A percentile compares a stretch with the other conserved stretches of the same genome.
phyloP scores from a whole-genome alignment of 2,329 filamentous ascomycete genomes.

The Penicillium capsulatum region DNA sequence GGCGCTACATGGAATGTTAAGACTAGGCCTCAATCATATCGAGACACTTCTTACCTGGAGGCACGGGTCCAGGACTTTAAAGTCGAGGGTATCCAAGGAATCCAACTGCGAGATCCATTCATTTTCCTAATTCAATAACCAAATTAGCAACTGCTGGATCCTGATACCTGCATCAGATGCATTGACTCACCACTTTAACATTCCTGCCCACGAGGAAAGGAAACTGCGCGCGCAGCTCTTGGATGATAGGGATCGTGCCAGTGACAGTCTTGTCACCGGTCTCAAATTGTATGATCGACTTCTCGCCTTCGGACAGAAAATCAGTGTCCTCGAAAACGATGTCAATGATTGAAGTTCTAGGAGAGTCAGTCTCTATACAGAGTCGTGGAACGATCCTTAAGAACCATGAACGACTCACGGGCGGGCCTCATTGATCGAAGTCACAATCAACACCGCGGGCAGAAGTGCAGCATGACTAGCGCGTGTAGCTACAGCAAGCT shows the following conservation, averaged over 20 bases:
- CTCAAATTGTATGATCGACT: conserved; percentile 33
- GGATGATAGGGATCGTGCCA: conserved; percentile 30
- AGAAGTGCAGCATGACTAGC: conserved; percentile 40
- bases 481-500: conserved; percentile 38
- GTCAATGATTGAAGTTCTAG: conserved; percentile 32
- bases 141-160: too few relatives aligned
- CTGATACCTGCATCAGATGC: conserved; percentile 6
- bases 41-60: too few relatives aligned
- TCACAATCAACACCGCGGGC: conserved; percentile 41
- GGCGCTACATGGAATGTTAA: too few relatives aligned
- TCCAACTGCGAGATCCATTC: conserved; percentile 56
- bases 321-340: conserved; percentile 40
- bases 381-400: too few relatives aligned
- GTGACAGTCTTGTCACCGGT: conserved; percentile 27
- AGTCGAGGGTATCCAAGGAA: conserved; percentile 59
- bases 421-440: conserved; percentile 39
- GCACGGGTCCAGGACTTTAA: conserved; percentile 73
- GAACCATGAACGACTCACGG: too few relatives aligned
- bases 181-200: conserved; percentile 30
- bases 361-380: too few relatives aligned
- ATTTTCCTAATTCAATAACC: too few relatives aligned
- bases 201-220: conserved; percentile 38
- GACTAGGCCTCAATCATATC: too few relatives aligned
- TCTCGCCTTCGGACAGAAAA: conserved; percentile 32
- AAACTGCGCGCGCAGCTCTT: conserved; percentile 34